Percentiles rank a stretch among this genome's conserved stretches.
These are phyloP conservation scores for Juglanconis juglandina DNA, from an alignment of 2,329 filamentous ascomycete genomes.

Conservation along the genomic window DNA sequence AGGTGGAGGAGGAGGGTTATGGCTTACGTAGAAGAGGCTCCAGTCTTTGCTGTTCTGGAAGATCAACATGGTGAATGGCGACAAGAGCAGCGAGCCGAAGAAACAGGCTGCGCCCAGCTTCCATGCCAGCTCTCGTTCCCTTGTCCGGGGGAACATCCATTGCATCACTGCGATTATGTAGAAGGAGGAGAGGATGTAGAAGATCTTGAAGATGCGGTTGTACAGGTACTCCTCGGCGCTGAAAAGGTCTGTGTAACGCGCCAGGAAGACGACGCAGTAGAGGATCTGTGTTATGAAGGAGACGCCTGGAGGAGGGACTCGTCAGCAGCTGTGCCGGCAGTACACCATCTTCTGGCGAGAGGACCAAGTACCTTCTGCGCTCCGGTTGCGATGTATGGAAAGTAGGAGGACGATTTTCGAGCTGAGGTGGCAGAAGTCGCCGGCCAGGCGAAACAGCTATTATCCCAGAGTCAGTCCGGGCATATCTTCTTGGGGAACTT, in stretches of 20 bases:
- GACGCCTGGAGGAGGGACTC: constrained; percentile 56
- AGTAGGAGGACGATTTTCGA: constrained; percentile 90
- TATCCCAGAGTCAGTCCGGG: neutral
- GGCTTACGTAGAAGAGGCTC: constrained; percentile 49
- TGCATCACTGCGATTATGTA: constrained; percentile 90
- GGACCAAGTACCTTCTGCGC: constrained; percentile 65
- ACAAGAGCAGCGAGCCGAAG: constrained; percentile 60
- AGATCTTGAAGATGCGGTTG: constrained; percentile 82
- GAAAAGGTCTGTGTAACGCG: constrained; percentile 84
- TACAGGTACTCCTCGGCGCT: constrained; percentile 47
- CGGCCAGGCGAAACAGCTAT: constrained; percentile 70
- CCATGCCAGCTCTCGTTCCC: constrained; percentile 91
- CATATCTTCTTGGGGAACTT: neutral
- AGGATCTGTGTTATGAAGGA: constrained; percentile 88
- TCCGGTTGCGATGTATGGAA: constrained; percentile 83
- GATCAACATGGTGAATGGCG: constrained; percentile 70
- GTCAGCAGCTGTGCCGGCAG: constrained; percentile 15
- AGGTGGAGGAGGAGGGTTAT: neutral
- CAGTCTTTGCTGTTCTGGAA: constrained; percentile 50
- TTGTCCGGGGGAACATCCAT: constrained; percentile 78
- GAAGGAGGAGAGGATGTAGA: constrained; percentile 79
- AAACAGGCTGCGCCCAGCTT: constrained; percentile 74
- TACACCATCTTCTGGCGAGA: neutral
- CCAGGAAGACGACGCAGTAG: constrained; percentile 81
- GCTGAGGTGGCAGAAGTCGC: constrained; percentile 77